Conservation (phyloP, 345 rosid genomes). For the Salix caprea region DNA sequence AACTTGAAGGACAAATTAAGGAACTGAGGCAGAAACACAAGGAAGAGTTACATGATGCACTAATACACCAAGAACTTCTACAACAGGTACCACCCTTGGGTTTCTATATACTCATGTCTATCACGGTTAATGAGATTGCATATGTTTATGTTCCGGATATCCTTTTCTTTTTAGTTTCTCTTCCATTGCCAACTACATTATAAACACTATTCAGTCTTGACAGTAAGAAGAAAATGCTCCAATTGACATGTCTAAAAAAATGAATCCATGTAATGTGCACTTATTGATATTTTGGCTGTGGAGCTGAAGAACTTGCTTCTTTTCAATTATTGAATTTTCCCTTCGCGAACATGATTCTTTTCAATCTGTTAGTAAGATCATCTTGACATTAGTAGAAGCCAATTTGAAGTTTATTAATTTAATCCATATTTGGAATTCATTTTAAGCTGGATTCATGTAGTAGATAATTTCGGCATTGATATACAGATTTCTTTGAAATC, state of each 20-base stretch:
- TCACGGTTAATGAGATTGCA: background rate
- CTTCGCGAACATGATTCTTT: background rate
- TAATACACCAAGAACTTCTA: constrained; percentile 67
- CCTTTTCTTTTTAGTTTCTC: background rate
- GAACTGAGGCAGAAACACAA: constrained; percentile 79
- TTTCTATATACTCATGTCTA: background rate
- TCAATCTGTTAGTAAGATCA: background rate
- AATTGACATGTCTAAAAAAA: background rate
- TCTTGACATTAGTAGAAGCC: background rate
- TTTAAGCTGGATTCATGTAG: background rate
- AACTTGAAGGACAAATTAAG: constrained; percentile 76
- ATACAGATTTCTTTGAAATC: too few species aligned
- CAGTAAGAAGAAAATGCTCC: background rate
- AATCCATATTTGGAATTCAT: background rate
- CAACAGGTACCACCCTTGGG: constrained; percentile 58
- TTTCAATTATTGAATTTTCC: background rate
- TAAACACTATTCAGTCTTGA: background rate
- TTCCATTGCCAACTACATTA: background rate
- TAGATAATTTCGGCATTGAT: background rate
- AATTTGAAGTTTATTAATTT: background rate
- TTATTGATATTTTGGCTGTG: background rate
- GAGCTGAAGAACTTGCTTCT: background rate
- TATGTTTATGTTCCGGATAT: background rate
- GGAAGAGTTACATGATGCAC: constrained; percentile 82
- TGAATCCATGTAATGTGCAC: background rate